Base-by-base conservation (phyloP, 257 asterid species). In the Salvia splendens region DNA sequence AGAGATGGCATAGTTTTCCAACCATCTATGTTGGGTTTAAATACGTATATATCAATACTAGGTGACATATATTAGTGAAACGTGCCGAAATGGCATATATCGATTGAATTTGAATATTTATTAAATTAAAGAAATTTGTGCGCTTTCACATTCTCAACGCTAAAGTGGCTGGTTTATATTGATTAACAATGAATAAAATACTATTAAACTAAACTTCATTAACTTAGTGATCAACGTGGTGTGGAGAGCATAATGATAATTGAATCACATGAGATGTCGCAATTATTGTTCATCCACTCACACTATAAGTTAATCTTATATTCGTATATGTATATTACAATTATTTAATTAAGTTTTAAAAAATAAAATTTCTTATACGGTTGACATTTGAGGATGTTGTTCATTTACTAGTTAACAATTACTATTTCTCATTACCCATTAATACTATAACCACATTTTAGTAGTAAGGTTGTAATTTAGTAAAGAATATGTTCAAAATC, bases 231-330 rank as follows among this genome's bases (percentile, higher is more conserved):
- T 56, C 40, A 56, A 56, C 63, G 45, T 56, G 63, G 7, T 56
- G 63, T 41, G 8, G 40, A 53, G 61, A 14, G n/a, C 12, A 12
- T 24, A 35, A 14, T 46, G 61, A 69, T 71, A 73, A 75, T 53
- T 72, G 76, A 65, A 59, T 68, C 84, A 76, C 84, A 76, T 69
- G 79, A 64, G 45, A 47, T 54, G 61, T 61, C 59, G 59, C 69
- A 43, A 55, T 47, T 36, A 43, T 36, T 65, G 70, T 68, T 70
- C 72, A 70, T 24, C 30, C 30, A 74, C 74, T 17, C 45, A 65
- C 66, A 38, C 57, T 32, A 11, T 36, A 55, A 61, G 46, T 70
- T 6, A 16, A 49, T 38, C 15, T 6, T 65, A 47, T 36, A 12
- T 16, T 5, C 16, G 0, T 6, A 14, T 16, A 1, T 12, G 6